Base-by-base conservation (phyloP, 192 early-diverging fungal genomes). In the Linnemannia zychae region DNA sequence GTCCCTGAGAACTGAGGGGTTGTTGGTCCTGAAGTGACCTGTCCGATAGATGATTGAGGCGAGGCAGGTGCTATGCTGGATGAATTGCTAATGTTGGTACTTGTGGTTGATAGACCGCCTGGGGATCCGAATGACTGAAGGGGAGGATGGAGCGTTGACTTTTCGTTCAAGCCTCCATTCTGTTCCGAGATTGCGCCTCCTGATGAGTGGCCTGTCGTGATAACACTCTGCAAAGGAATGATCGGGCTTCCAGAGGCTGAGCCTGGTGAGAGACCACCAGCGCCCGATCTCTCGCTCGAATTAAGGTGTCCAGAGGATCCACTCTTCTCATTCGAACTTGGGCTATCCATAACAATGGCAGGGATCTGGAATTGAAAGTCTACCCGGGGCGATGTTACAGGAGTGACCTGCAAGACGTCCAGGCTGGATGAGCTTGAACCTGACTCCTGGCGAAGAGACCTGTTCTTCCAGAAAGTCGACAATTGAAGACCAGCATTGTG, bases 371-470 rank as follows among this genome's bases (percentile, higher is more conserved):
- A 63, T 33, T 36, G 63, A 40, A 84, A 71, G 18, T 73, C 75
- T 0, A 38, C 24, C 0, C 38, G 24, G 9, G 76, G 82, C 0
- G 82, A 71, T 1, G 77, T 79, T 0, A 13, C 12, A 7, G 82
- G 82, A 1, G 82, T 84, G 24, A 79, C 66, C 22, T 78, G 72
- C 28, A 79, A 74, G 17, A 40, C 50, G 47, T 75, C 68, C 4
- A 78, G 40, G n/a, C 72, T 84, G 7, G 72, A 68, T 7, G 82
- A 78, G 15, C 77, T 75, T 13, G 77, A 84, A 1, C 78, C 71
- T 5, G 20, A 16, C 4, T 76, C 75, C 6, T 37, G 24, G 17
- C 72, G 76, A 11, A 67, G 65, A 7, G 53, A 70, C 36, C 50
- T 78, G 18, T 28, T 68, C 63, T 28, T 68, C 63, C 75, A 34